Percentiles rank a stretch among this genome's conserved stretches.
Evolutionary conservation across 192 early-diverging fungal genomes (phyloP).

Genomic region (Diversispora epigaea): DNA sequence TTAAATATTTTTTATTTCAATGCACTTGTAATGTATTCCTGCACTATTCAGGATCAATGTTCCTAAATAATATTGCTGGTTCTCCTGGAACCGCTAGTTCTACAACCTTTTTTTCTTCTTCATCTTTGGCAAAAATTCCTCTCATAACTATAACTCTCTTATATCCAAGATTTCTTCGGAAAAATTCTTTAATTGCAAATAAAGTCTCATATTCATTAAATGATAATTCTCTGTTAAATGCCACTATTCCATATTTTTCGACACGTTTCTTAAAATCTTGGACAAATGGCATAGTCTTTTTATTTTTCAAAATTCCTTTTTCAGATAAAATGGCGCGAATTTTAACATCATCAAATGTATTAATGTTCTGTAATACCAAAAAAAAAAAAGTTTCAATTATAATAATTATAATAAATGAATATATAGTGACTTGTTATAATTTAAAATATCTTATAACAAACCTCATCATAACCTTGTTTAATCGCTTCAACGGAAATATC

Average conservation of each 20-base stretch:
- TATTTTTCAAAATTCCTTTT: slow-evolving; percentile 86
- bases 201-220: slow-evolving; percentile 85
- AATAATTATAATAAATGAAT: slow-evolving; percentile 27
- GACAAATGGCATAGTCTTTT: slow-evolving; percentile 96
- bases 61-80: slow-evolving; percentile 57
- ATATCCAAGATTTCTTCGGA: slow-evolving; percentile 63
- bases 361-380: slow-evolving; percentile 32
- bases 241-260: slow-evolving; percentile 59
- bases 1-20: too few relatives aligned
- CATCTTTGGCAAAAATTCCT: slow-evolving; percentile 42
- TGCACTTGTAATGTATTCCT: too few relatives aligned
- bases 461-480: slow-evolving; percentile 56
- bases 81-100: slow-evolving; percentile 59
- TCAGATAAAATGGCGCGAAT: slow-evolving; percentile 63
- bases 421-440: background rate
- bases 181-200: slow-evolving; percentile 47
- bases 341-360: slow-evolving; percentile 73
- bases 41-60: slow-evolving; percentile 27
- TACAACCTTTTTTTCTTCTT: slow-evolving; percentile 47
- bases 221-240: slow-evolving; percentile 76
- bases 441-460: background rate
- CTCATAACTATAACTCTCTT: slow-evolving; percentile 51
- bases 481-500: slow-evolving; percentile 59
- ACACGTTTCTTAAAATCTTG: slow-evolving; percentile 86
- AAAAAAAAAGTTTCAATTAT: background rate